Evolutionary conservation across 2,329 filamentous ascomycete genomes (phyloP).

Genomic region (Teratosphaeria gauchensis): DNA sequence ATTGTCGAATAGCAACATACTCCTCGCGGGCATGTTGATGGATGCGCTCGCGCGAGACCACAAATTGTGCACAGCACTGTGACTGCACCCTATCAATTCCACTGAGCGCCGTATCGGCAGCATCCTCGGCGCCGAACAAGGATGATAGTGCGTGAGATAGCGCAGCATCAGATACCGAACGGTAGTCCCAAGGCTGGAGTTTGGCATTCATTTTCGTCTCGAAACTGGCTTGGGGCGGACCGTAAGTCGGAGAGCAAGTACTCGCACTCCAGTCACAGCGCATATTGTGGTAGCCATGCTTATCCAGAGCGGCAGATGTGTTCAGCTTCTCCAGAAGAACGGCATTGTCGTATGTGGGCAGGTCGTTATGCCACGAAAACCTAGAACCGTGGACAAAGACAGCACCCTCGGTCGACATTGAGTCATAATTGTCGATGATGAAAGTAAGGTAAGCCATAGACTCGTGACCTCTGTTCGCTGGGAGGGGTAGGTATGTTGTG

Average conservation of each 20-base stretch:
- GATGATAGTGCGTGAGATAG: slow-evolving; percentile 9
- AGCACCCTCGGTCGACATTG: slow-evolving; percentile 40
- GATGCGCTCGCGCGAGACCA: slow-evolving; percentile 39
- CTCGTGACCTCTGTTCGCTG: slow-evolving; percentile 49
- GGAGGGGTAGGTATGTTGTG: slow-evolving; percentile 31
- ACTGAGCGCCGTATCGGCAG: slow-evolving; percentile 23
- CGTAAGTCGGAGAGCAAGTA: slow-evolving; percentile 27
- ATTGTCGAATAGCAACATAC: slow-evolving; percentile 43
- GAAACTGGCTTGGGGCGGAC: slow-evolving; percentile 29
- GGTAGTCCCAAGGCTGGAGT: slow-evolving; percentile 34
- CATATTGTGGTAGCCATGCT: slow-evolving; percentile 39
- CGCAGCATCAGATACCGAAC: slow-evolving; percentile 18
- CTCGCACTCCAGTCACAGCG: slow-evolving; percentile 43
- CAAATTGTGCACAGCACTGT: slow-evolving; percentile 48
- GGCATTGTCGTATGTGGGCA: slow-evolving; percentile 38
- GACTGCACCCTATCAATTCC: slow-evolving; percentile 20
- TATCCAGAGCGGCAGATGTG: slow-evolving; percentile 28
- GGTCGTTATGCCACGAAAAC: slow-evolving; percentile 47
- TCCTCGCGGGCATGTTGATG: slow-evolving; percentile 41
- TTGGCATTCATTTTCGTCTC: slow-evolving; percentile 30
- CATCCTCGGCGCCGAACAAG: slow-evolving; percentile 7
- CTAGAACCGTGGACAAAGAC: slow-evolving; percentile 53
- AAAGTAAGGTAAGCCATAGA: slow-evolving; percentile 52
- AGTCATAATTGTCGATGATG: slow-evolving; percentile 50
- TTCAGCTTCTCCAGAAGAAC: slow-evolving; percentile 32